These are phyloP conservation scores for Jacaranda copaia DNA, from an alignment of 257 asterid genomes.

Conservation along the genomic window DNA sequence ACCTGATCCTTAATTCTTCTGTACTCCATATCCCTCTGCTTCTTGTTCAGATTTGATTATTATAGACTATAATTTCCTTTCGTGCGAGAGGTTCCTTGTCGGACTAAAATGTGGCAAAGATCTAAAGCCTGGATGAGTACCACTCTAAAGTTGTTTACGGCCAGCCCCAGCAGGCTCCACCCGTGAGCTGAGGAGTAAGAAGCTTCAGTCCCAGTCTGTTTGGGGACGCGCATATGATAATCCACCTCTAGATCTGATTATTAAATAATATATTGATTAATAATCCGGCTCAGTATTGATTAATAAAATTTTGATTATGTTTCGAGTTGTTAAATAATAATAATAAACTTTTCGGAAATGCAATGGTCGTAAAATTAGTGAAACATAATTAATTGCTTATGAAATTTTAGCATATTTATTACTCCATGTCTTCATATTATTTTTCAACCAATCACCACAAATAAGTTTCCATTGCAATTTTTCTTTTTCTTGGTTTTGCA, in stretches of 20 bases:
- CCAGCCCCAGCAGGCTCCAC: not conserved
- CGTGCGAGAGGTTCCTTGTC: not conserved
- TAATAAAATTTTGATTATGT: no score
- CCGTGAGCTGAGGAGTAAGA: not conserved
- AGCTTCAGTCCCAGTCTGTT: not conserved
- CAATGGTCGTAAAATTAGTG: no score
- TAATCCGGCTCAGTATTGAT: not conserved
- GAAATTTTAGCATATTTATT: not conserved
- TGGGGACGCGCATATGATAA: not conserved
- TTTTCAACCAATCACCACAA: not conserved
- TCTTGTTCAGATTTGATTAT: constrained; percentile 27
- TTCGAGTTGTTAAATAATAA: no score
- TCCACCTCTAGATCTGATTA: not conserved
- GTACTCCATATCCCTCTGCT: constrained; percentile 56
- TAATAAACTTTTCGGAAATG: no score
- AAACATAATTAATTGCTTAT: not conserved
- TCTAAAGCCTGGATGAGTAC: constrained; percentile 22
- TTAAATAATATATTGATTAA: no score
- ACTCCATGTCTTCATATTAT: not conserved
- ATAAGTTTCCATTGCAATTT: not conserved
- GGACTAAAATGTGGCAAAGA: constrained; percentile 15
- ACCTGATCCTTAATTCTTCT: constrained; percentile 79
- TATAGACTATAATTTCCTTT: not conserved
- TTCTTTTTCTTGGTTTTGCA: no score
- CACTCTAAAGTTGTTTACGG: not conserved